Percentiles rank a stretch among this genome's conserved stretches.
Evolutionary conservation across 1,284 basidiomycete genomes (phyloP).

Genomic region (Phellopilus nigrolimitatus): DNA sequence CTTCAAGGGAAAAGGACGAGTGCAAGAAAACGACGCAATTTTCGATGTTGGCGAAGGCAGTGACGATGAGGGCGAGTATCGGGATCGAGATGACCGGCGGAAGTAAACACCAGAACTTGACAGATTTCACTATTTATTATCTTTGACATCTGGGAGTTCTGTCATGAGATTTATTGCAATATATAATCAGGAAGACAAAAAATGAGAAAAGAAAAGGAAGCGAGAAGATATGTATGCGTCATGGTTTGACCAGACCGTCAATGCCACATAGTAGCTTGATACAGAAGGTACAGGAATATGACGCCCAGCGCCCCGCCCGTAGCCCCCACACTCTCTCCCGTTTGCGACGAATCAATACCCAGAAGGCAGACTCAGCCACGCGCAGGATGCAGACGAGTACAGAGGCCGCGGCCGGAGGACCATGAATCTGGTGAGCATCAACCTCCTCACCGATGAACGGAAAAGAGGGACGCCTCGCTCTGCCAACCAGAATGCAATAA

Average conservation of each 20-base stretch:
- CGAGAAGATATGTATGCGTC: constrained; percentile 46
- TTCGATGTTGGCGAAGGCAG: constrained; percentile 44
- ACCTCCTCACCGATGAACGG: neutral
- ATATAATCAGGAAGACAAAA: neutral
- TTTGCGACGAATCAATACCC: constrained; percentile 47
- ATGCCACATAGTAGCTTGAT: constrained; percentile 69
- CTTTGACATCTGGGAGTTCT: neutral
- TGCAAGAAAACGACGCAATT: constrained; percentile 30
- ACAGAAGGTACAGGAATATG: constrained; percentile 78
- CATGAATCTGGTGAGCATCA: constrained; percentile 68
- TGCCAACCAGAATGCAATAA: constrained; percentile 61
- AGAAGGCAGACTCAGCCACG: constrained; percentile 36
- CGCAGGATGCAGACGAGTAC: constrained; percentile 30
- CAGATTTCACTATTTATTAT: neutral
- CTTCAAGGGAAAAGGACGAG: constrained; percentile 42
- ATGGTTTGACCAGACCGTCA: constrained; percentile 80
- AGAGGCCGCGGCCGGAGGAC: constrained; percentile 32
- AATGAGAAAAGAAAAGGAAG: neutral
- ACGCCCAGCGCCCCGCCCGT: constrained; percentile 44
- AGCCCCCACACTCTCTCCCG: constrained; percentile 35
- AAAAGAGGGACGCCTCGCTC: constrained; percentile 57
- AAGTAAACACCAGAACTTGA: constrained; percentile 4
- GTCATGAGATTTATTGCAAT: neutral
- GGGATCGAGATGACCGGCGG: constrained; percentile 9
- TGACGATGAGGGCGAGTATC: constrained; percentile 35